Evolutionary conservation across 2,329 filamentous ascomycete species (phyloP).

Genomic region (Talaromyces sp.): DNA sequence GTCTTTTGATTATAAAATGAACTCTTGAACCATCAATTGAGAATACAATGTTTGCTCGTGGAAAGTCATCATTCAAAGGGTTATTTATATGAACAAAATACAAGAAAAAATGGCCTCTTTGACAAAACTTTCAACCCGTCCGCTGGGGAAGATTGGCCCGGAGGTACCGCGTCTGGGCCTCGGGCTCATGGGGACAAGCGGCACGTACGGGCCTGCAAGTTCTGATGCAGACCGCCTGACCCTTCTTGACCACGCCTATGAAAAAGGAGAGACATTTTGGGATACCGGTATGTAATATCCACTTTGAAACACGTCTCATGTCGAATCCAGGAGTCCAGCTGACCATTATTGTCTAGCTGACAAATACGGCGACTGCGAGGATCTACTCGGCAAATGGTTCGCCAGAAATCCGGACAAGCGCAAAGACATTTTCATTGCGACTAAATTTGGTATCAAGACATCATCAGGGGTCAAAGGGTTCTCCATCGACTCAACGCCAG

Average conservation of each 20-base stretch:
- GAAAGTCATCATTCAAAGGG: no score
- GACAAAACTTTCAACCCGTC: no score
- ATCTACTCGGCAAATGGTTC: conserved; percentile 45
- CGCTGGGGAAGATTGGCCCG: conserved; percentile 15
- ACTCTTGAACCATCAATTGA: no score
- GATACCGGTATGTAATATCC: conserved; percentile 24
- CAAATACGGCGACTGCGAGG: conserved; percentile 42
- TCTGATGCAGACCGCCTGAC: conserved; percentile 33
- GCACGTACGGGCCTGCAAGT: conserved; percentile 20
- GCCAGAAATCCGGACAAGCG: conserved; percentile 34
- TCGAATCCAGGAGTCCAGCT: not conserved
- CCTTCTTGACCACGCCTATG: conserved; percentile 13
- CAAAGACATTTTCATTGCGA: conserved; percentile 45
- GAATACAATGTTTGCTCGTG: no score
- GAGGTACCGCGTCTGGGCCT: conserved; percentile 14
- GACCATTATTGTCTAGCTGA: conserved; percentile 7
- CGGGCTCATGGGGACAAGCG: conserved; percentile 13
- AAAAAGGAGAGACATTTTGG: conserved; percentile 36
- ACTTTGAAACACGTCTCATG: no score
- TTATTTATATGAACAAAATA: no score
- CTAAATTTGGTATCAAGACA: conserved; percentile 59
- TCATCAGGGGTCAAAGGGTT: conserved; percentile 62
- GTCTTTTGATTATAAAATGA: no score
- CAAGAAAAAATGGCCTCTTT: no score
- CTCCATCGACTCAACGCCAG: conserved; percentile 58